Base-by-base conservation (phyloP, 73 alveolate species). In the Paramecium biaurelia region DNA sequence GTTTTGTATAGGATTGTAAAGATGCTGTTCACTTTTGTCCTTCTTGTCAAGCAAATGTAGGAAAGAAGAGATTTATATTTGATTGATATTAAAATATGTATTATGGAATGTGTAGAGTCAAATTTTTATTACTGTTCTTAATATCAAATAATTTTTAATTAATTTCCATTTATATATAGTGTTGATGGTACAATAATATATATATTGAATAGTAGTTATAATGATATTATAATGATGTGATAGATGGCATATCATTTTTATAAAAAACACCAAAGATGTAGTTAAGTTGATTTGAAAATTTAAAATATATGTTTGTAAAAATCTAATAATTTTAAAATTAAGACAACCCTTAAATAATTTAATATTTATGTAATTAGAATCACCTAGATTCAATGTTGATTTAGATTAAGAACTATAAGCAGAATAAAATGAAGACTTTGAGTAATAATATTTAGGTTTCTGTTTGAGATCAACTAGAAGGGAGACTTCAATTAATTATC, bases 21-120 rank as follows among this genome's bases (percentile, higher is more conserved):
- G 94, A 89, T 45, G 85, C 94, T 10, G 85, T 89, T 26, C 94
- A 89, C 42, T 89, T 89, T 38, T 89, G 94, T 82, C 43, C 92
- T 12, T 35, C 43, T 6, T 89, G 94, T 53, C 70, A 57, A 30
- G 70, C 85, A 26, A 70, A 70, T 7, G 85, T 89, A 1, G 94
- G 94, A 37, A 70, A 67, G 32, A 89, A 89, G 92, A 89, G 70
- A 63, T 89, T 89, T 84, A 34, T 89, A 9, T 89, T 89, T 11
- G 94, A 89, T 9, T 89, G 94, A 89, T n/a, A n/a, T 37, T 38
- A n/a, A 5, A 7, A n/a, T 53, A n/a, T 53, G 30, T 47, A 53
- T 18, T 53, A 53, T 53, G 68, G 68, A 53, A 53, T 53, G 14
- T 18, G 23, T n/a, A 15, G 30, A 53, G 0, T 18, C 30, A 53